Evolutionary conservation across 2,329 filamentous ascomycete genomes (phyloP).

Genomic region (Aureobasidium sp.): DNA sequence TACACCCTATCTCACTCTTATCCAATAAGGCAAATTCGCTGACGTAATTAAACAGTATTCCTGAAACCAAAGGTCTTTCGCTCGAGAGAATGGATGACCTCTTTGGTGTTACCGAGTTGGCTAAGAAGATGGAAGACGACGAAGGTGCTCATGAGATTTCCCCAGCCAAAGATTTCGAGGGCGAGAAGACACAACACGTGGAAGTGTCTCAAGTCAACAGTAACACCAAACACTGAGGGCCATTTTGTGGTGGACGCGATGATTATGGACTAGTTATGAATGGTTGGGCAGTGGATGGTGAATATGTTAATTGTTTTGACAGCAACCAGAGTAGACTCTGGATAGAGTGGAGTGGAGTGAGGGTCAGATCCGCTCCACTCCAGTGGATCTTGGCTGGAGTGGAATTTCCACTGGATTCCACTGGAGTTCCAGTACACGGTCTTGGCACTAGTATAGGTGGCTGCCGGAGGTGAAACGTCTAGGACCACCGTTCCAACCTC

Average conservation of each 20-base stretch:
- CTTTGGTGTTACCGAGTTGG: constrained; percentile 30
- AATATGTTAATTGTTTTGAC: no score
- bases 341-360: not conserved
- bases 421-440: not conserved
- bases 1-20: constrained; percentile 53
- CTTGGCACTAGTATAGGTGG: no score
- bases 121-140: constrained; percentile 23
- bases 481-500: no score
- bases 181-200: constrained; percentile 6
- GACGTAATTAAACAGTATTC: constrained; percentile 45
- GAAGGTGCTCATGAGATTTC: constrained; percentile 4
- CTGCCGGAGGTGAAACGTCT: no score
- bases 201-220: not conserved
- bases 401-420: not conserved
- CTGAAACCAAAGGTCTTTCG: constrained; percentile 71
- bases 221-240: not conserved
- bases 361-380: not conserved
- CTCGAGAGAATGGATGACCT: constrained; percentile 35
- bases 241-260: not conserved
- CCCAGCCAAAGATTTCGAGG: not conserved
- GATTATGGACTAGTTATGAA: constrained; percentile 31
- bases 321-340: not conserved
- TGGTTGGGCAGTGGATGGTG: no score
- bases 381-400: not conserved
- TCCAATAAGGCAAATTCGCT: not conserved